A percentile compares a stretch with the other conserved stretches of the same genome.
Conservation (phyloP, 345 rosid species). For the Passiflora organensis region DNA sequence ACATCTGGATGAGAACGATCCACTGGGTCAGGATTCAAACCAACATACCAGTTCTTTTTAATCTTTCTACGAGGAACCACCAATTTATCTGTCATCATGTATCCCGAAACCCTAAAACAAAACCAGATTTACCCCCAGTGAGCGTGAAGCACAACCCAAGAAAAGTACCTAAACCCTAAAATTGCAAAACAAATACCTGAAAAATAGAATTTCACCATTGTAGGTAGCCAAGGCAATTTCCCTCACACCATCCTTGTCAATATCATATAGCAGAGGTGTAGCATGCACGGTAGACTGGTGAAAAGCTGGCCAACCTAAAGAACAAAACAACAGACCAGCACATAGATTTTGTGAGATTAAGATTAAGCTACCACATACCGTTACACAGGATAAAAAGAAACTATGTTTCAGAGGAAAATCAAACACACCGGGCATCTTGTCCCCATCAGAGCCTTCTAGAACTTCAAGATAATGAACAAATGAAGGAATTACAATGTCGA, state of each 20-base stretch:
- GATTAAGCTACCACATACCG: too few species aligned
- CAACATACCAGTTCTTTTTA: slow-evolving; percentile 85
- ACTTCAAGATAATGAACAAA: slow-evolving; percentile 98
- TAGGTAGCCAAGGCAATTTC: slow-evolving; percentile 95
- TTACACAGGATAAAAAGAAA: not conserved
- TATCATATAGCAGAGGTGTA: slow-evolving; percentile 88
- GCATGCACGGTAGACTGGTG: slow-evolving; percentile 98
- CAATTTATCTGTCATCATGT: slow-evolving; percentile 89
- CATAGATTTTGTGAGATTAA: not conserved
- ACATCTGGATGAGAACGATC: slow-evolving; percentile 97
- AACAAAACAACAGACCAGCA: not conserved
- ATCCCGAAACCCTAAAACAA: slow-evolving; percentile 79
- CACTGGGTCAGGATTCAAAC: slow-evolving; percentile 78
- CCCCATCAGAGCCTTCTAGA: slow-evolving; percentile 98
- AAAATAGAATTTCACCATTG: slow-evolving; percentile 91
- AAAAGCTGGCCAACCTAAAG: slow-evolving; percentile 97
- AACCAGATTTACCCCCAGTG: slow-evolving; percentile 1
- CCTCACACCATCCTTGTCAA: slow-evolving; percentile 94
- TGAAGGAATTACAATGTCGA: slow-evolving; percentile 93
- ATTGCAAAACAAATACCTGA: slow-evolving; percentile 54
- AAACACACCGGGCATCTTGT: slow-evolving; percentile 88
- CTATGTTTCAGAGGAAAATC: not conserved
- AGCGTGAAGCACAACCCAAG: not conserved
- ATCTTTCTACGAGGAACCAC: slow-evolving; percentile 87
- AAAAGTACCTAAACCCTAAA: not conserved